Evolutionary conservation across 768 basidiomycete genomes (phyloP), one percentile per base, ranked within the genome.

Genomic region (Mrakia gelida): DNA sequence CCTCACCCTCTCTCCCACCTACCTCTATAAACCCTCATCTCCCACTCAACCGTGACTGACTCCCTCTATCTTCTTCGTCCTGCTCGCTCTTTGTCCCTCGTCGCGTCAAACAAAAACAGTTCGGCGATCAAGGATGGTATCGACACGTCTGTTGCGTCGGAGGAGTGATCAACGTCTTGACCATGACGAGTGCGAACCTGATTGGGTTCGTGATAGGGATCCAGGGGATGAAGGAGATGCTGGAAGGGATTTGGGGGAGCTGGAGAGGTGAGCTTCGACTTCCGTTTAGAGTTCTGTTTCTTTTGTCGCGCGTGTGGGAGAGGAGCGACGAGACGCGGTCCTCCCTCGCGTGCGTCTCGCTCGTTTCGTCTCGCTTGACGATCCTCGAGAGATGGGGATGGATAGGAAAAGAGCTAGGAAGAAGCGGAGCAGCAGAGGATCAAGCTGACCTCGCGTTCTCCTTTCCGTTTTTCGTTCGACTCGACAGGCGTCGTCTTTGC

Each of bases 121-220:
- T 88, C 82, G 91, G 89, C 18, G 84, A 86, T 28, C 80, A 83
- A 43, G 80, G 86, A 38, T 98, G 95, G 95, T 96, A 94, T 83
- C 87, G 97, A 34, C 95, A 95, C 81, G 85, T 91, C 26, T 91
- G 91, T 76, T 95, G 92, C 2, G 72, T 90, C 0, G 96, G 95
- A 16, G 94, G 90, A 0, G 91, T 94, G 5, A 81, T 89, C 81
- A 98, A 97, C 83, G 88, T 95, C 34, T 81, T 95, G 38, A 88
- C 93, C 85, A 93, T 98, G 94, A 91, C 93, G 88, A 83, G 88
- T 0, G 97, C 94, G 32, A 98, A 99, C 84, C 88, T 98, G 15
- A 90, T 98, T 5, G 97, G 97, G 2, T 98, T 99, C 82, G 96
- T 94, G 18, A 87, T 98, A 67, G 95, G 95, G 2, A 85, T 89